Evolutionary conservation across 345 rosid genomes (phyloP), one percentile per base, ranked within the genome.

Genomic region (Barbarea vulgaris): DNA sequence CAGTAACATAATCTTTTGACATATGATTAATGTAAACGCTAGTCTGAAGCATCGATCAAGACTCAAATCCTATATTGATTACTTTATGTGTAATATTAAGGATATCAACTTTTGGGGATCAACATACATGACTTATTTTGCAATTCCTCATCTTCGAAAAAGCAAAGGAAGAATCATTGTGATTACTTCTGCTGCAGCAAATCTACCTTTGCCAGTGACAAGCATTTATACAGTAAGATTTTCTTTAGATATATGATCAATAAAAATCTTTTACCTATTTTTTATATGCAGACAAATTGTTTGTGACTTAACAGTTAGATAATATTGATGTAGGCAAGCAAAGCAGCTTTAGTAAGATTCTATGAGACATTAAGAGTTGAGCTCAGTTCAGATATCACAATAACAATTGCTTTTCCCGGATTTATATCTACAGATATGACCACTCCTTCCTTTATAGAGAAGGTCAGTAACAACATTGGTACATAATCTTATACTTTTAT

Each of bases 351-450:
- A 28, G 33, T 87, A 37, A 78, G 75, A 60, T 77, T 83, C 30
- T 86, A 69, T 41, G 88, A 86, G 78, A 70, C 88, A 42, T 13
- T 86, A 44, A 79, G 86, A 69, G 17, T 73, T 39, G 93, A 88
- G 54, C 39, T 86, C 4, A 80, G 78, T 39, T 69, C 83, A 0
- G 88, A 84, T 27, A 79, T 88, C 17, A 76, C 78, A 21, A 71
- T 84, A 60, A 82, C 85, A 27, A 82, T 88, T 19, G 87, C 82
- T n/a, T 68, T 78, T 0, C 93, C 87, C 0, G 90, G 88, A 18
- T 4, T 80, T 17, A 7, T 77, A 33, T 14, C 73, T 4, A 69
- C 85, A 51, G 73, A 75, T 34, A 36, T 80, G 77, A 67, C 73
- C 30, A 70, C 70, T 54, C 80, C 80, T 63, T 37, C 1, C 8